Conservation (phyloP, 2,329 filamentous ascomycete species). For the Cercospora sojina region DNA sequence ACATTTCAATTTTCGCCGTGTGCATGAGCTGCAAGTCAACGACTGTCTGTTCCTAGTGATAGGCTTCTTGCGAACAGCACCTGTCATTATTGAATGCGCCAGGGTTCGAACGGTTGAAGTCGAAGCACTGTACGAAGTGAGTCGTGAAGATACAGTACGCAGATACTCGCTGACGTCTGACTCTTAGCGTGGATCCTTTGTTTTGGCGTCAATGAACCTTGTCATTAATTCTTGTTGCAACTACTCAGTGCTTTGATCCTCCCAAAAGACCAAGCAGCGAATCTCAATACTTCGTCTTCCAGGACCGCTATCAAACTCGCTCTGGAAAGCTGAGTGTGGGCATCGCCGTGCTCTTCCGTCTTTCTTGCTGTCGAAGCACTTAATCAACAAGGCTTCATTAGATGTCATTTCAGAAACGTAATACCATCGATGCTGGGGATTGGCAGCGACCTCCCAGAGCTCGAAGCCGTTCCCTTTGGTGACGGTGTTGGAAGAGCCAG, state of each 20-base stretch:
- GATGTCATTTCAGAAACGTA: constrained; percentile 6
- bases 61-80: constrained; percentile 12
- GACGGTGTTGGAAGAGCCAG: background rate
- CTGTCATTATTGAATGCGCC: background rate
- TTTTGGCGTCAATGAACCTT: background rate
- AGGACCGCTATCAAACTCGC: background rate
- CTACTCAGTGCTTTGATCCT: constrained; percentile 4
- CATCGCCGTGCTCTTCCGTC: constrained; percentile 8
- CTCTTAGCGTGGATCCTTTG: background rate
- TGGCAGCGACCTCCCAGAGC: constrained; percentile 8
- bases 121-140: background rate
- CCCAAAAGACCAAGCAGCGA: constrained; percentile 8
- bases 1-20: constrained; percentile 19
- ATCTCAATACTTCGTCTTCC: constrained; percentile 9
- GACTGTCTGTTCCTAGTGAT: constrained; percentile 19
- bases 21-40: constrained; percentile 14
- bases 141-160: background rate
- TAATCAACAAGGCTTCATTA: constrained; percentile 9
- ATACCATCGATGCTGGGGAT: constrained; percentile 9
- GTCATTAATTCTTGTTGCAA: background rate
- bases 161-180: background rate
- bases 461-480: background rate
- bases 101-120: background rate
- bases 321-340: constrained; percentile 8
- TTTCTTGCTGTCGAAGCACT: constrained; percentile 11